Conservation (phyloP, 306 rosid species). For the Purshia tridentata region DNA sequence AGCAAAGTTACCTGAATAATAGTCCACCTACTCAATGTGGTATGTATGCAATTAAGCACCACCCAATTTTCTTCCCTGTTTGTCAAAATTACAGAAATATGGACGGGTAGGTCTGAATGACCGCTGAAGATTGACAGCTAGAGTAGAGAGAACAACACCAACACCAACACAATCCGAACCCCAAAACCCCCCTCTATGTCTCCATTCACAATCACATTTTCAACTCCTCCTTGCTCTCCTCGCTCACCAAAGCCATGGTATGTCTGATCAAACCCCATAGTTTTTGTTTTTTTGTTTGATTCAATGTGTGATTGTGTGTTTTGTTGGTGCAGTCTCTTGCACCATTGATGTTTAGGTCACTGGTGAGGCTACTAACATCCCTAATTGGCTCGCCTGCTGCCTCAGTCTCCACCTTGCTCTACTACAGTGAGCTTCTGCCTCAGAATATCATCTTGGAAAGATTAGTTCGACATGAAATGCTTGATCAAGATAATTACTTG, state of each 20-base stretch:
- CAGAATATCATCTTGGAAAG: conserved; percentile 42
- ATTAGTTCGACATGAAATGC: conserved; percentile 59
- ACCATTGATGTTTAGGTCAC: conserved; percentile 54
- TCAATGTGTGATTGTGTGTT: background rate
- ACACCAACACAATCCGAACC: background rate
- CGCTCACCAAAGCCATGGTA: conserved; percentile 45
- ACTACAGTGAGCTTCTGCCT: conserved; percentile 65
- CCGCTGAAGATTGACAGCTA: conserved; percentile 27
- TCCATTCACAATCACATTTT: conserved; percentile 14
- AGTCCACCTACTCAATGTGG: background rate
- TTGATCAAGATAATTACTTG: conserved; percentile 46
- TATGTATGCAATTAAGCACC: background rate
- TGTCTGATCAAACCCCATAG: conserved; percentile 10
- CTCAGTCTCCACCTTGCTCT: conserved; percentile 54
- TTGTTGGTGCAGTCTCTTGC: conserved; percentile 51
- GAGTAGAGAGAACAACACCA: background rate
- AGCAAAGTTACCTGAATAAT: background rate
- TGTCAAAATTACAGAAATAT: background rate
- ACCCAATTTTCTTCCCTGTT: background rate
- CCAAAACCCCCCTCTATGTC: conserved; percentile 1
- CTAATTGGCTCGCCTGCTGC: conserved; percentile 51
- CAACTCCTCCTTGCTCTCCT: conserved; percentile 9
- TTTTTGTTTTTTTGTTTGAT: background rate
- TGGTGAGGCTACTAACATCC: conserved; percentile 48
- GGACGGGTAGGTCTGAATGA: conserved; percentile 49